These are phyloP conservation scores for Leucocoprinus leucothites DNA, from an alignment of 768 basidiomycete genomes.

Conservation along the genomic window DNA sequence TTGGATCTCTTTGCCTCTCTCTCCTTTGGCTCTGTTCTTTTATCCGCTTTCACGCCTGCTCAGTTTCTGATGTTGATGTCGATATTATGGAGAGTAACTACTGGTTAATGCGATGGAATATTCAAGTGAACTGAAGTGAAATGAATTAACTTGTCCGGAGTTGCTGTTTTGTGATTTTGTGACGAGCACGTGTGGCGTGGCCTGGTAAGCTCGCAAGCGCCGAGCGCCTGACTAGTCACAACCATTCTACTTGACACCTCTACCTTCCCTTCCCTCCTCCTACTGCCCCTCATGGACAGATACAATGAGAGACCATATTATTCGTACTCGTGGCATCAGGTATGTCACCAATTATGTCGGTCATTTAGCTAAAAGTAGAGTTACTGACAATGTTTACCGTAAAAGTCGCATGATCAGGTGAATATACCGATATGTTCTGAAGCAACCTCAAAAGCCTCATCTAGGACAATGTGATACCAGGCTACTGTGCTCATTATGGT, in stretches of 20 bases:
- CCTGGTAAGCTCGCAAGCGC: conserved; percentile 14
- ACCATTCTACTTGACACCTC: conserved; percentile 7
- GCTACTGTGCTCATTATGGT: conserved; percentile 76
- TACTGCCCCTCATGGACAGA: conserved; percentile 32
- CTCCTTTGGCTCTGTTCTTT: neutral
- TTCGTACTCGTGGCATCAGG: conserved; percentile 87
- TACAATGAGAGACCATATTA: conserved; percentile 38
- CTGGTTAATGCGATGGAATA: neutral
- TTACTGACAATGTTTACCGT: conserved; percentile 1
- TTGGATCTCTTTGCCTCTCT: neutral
- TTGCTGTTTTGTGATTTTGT: neutral
- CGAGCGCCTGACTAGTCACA: conserved; percentile 16
- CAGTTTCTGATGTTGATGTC: neutral
- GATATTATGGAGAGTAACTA: neutral
- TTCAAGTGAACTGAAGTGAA: neutral
- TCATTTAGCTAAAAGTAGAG: conserved; percentile 17
- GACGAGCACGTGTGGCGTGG: conserved; percentile 5
- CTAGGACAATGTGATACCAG: conserved; percentile 30
- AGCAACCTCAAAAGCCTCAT: conserved; percentile 15
- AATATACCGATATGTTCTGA: neutral
- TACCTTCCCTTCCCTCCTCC: conserved; percentile 2
- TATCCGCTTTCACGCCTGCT: neutral
- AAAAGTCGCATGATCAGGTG: conserved; percentile 87
- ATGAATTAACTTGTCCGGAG: neutral
- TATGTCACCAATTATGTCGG: conserved; percentile 28